These are phyloP conservation scores for Flaveria trinervia DNA, from an alignment of 129 eudicot genomes.

Conservation along the genomic window DNA sequence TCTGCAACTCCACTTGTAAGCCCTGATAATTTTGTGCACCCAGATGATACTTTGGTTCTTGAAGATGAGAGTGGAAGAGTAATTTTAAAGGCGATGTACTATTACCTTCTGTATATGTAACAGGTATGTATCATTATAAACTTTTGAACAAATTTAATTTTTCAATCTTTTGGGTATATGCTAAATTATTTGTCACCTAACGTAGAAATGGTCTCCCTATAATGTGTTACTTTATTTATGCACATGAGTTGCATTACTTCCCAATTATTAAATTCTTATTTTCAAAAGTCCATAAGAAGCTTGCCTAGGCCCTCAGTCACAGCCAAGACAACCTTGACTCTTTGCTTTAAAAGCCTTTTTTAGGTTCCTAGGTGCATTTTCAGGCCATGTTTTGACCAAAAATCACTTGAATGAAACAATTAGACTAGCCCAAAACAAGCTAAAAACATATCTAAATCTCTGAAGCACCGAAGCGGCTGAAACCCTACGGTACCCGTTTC, in stretches of 20 bases:
- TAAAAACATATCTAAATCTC: no score
- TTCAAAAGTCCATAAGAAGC: no score
- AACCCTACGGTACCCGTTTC: no score
- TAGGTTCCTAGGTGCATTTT: no score
- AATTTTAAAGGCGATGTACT: slow-evolving; percentile 59
- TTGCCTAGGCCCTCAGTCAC: no score
- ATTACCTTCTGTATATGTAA: slow-evolving; percentile 78
- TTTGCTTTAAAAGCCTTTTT: no score
- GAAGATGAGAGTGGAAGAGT: slow-evolving; percentile 98
- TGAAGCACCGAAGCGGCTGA: no score
- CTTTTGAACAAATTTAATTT: background rate
- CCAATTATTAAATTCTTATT: background rate
- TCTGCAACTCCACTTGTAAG: slow-evolving; percentile 66
- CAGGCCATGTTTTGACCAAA: no score
- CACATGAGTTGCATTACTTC: background rate
- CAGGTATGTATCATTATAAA: slow-evolving; percentile 54
- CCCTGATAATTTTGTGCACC: slow-evolving; percentile 77
- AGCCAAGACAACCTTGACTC: no score
- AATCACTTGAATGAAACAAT: no score
- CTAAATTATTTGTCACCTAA: slow-evolving; percentile 9
- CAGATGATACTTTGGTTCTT: slow-evolving; percentile 77
- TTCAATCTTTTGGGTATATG: background rate
- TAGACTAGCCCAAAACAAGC: no score
- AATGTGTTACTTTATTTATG: background rate
- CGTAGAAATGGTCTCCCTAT: background rate